phyloP scores from a whole-genome alignment of 768 basidiomycete species.

The Boletus rubescentipes region DNA sequence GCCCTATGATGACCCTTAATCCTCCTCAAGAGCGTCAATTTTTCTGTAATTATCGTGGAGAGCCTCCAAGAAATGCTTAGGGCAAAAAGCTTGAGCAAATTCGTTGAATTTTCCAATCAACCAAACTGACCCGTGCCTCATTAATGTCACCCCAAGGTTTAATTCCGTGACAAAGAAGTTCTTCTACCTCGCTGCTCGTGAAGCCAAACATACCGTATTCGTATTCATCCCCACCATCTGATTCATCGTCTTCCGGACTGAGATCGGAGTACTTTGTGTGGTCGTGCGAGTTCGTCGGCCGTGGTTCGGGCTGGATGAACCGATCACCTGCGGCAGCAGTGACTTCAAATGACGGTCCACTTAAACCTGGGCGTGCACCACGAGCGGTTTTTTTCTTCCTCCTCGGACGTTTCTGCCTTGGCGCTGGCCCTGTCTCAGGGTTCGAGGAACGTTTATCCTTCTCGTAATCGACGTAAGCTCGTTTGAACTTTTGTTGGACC shows the following conservation, averaged over 20 bases:
- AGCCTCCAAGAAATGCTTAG: slow-evolving; percentile 3
- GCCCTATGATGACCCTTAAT: too few relatives aligned
- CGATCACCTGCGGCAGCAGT: neutral
- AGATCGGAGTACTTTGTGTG: neutral
- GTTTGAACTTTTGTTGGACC: neutral
- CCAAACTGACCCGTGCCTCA: slow-evolving; percentile 34
- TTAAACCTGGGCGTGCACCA: neutral
- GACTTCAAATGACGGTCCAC: neutral
- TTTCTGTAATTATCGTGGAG: neutral
- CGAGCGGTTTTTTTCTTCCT: neutral
- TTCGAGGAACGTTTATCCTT: neutral
- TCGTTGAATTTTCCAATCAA: neutral
- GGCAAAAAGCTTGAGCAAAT: neutral
- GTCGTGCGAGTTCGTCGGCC: neutral
- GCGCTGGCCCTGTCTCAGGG: neutral
- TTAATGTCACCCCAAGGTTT: slow-evolving; percentile 40
- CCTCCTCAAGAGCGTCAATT: neutral
- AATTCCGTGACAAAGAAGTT: slow-evolving; percentile 38
- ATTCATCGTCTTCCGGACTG: neutral
- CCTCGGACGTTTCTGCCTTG: neutral
- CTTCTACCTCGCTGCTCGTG: slow-evolving; percentile 34
- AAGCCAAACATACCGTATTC: slow-evolving; percentile 17
- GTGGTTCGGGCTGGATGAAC: neutral
- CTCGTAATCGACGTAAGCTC: neutral
- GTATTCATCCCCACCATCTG: neutral